A percentile compares a stretch with the other conserved stretches of the same genome.
phyloP scores from a whole-genome alignment of 2,329 filamentous ascomycete genomes.

The Rhynchosporium graminicola region DNA sequence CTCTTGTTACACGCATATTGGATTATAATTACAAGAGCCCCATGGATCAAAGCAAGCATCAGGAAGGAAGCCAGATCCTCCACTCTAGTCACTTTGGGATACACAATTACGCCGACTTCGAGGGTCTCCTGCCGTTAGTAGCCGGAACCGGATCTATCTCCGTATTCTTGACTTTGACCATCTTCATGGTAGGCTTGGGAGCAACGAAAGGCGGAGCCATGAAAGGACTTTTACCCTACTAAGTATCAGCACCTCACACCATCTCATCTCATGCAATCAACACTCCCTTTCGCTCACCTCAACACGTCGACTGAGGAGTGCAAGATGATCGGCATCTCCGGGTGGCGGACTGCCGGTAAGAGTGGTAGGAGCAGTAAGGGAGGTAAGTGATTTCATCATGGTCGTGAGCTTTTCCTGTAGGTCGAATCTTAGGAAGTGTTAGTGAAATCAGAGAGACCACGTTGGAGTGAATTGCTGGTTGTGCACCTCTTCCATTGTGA shows the following conservation, averaged over 20 bases:
- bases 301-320: constrained; percentile 1
- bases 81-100: no score
- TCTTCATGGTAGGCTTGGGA: constrained; percentile 3
- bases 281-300: constrained; percentile 10
- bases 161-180: neutral
- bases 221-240: constrained; percentile 12
- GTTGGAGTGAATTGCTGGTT: constrained; percentile 4
- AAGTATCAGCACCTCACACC: neutral
- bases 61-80: no score
- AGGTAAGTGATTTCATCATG: constrained; percentile 23
- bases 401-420: constrained; percentile 15
- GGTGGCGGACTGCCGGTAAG: neutral
- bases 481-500: constrained; percentile 33
- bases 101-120: no score
- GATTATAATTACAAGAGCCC: no score
- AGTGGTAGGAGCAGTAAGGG: constrained; percentile 17
- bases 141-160: neutral
- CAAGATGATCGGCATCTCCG: constrained; percentile 10
- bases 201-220: constrained; percentile 22
- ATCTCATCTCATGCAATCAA: no score
- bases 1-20: no score
- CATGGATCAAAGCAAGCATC: no score
- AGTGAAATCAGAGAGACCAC: neutral
- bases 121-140: no score
- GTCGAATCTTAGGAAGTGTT: constrained; percentile 21